phyloP scores from a whole-genome alignment of 306 rosid genomes.

The Quercus alba region DNA sequence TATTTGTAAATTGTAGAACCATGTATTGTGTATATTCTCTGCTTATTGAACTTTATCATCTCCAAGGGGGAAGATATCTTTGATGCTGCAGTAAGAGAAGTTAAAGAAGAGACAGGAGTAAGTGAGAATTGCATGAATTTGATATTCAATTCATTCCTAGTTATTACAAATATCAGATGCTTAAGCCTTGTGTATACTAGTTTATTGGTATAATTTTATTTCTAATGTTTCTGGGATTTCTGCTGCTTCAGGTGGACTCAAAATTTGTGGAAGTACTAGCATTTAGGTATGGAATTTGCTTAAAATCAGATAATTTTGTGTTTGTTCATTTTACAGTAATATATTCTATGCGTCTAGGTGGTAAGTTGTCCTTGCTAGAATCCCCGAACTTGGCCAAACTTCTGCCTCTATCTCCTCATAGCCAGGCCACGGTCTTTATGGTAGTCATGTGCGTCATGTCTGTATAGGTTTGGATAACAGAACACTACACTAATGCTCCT shows the following conservation, averaged over 20 bases:
- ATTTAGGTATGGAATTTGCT: constrained; percentile 52
- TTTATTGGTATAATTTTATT: constrained; percentile 10
- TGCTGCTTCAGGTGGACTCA: constrained; percentile 66
- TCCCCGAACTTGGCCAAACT: neutral
- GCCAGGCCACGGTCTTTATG: neutral
- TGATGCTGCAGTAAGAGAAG: constrained; percentile 81
- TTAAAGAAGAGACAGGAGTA: constrained; percentile 92
- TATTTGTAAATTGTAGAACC: neutral
- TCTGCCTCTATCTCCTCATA: neutral
- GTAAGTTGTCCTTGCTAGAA: neutral
- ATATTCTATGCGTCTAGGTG: neutral
- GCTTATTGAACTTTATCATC: constrained; percentile 15
- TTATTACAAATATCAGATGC: constrained; percentile 2
- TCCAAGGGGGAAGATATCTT: constrained; percentile 79
- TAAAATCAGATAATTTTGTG: neutral
- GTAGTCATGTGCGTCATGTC: neutral
- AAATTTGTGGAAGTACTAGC: constrained; percentile 79
- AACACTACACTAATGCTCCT: too few species aligned
- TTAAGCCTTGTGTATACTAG: neutral
- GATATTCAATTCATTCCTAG: neutral
- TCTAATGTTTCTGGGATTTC: constrained; percentile 19
- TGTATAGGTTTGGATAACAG: neutral
- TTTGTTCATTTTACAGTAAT: neutral
- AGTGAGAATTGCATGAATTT: constrained; percentile 25
- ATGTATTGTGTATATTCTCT: constrained; percentile 12